Conservation (phyloP, 176 grass and related monocot species). For the Elaeis guineensis region DNA sequence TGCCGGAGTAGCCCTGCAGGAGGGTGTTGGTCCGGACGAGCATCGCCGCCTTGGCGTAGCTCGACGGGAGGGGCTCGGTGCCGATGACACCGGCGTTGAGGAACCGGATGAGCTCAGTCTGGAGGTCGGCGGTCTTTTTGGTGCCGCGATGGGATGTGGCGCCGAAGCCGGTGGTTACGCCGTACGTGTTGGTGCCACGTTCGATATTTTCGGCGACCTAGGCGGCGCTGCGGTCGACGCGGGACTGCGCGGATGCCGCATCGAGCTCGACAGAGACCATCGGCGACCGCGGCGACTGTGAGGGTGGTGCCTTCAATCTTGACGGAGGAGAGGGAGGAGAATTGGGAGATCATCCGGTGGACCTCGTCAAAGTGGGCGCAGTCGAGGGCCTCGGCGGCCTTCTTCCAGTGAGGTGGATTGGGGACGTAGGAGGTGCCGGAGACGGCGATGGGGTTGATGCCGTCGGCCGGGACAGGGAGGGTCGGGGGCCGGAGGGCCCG, state of each 20-base stretch:
- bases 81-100: slow-evolving; percentile 15
- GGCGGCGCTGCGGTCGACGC: slow-evolving; percentile 8
- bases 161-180: slow-evolving; percentile 15
- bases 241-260: background rate
- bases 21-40: slow-evolving; percentile 16
- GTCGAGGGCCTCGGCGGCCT: slow-evolving; percentile 6
- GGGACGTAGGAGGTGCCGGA: slow-evolving; percentile 9
- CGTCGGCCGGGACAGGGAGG: slow-evolving; percentile 1
- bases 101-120: slow-evolving; percentile 16
- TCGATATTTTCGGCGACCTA: slow-evolving; percentile 8
- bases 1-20: slow-evolving; percentile 21
- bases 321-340: slow-evolving; percentile 11
- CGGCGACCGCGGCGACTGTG: slow-evolving; percentile 16
- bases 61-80: slow-evolving; percentile 4
- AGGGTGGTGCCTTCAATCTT: slow-evolving; percentile 13
- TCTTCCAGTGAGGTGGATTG: slow-evolving; percentile 10
- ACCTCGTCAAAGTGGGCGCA: slow-evolving; percentile 16
- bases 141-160: slow-evolving; percentile 15
- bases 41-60: slow-evolving; percentile 15
- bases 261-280: slow-evolving; percentile 5
- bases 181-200: slow-evolving; percentile 8
- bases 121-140: slow-evolving; percentile 3
- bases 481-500: background rate
- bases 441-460: slow-evolving; percentile 17
- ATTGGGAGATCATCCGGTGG: slow-evolving; percentile 16